Evolutionary conservation across 345 rosid species (phyloP).

Genomic region (Triadica sebifera): DNA sequence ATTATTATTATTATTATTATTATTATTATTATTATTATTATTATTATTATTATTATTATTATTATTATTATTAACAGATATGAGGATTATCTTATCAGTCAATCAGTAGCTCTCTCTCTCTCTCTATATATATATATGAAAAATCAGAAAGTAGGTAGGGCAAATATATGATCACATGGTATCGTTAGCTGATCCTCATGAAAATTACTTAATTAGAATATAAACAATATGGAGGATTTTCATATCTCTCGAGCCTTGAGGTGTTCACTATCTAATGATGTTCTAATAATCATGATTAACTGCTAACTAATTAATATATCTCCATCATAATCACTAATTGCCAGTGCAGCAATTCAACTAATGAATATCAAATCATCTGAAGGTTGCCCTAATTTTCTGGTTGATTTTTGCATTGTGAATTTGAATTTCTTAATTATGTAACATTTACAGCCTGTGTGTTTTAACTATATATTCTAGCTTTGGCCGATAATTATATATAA

Average conservation of each 20-base stretch:
- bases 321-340: neutral
- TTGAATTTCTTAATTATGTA: no score
- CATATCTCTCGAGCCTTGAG: constrained; percentile 16
- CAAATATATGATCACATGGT: constrained; percentile 39
- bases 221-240: constrained; percentile 19
- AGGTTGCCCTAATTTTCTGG: no score
- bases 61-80: neutral
- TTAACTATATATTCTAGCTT: no score
- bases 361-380: no score
- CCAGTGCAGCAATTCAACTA: no score
- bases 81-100: neutral
- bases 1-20: no score
- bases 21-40: no score
- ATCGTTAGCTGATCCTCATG: constrained; percentile 11
- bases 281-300: neutral
- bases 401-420: no score
- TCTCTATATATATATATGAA: neutral
- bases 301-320: neutral
- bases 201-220: constrained; percentile 10
- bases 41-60: no score
- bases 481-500: no score
- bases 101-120: neutral
- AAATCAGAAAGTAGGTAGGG: constrained; percentile 24
- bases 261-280: neutral
- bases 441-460: no score